A percentile compares a stretch with the other conserved stretches of the same genome.
Conservation (phyloP, 805 yeast species). For the Nakazawaea anatomiae region DNA sequence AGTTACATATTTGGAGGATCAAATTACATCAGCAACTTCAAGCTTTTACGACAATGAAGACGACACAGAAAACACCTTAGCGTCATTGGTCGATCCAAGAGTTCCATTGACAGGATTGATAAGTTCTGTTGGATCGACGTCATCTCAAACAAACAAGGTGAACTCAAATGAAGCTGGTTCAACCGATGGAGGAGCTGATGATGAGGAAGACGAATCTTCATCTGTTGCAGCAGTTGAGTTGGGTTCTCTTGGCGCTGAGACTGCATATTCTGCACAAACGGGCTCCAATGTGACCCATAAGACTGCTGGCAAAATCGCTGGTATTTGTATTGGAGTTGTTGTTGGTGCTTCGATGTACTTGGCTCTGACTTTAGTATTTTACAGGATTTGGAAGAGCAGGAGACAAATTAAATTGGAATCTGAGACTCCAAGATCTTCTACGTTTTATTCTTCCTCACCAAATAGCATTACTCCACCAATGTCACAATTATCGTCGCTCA, state of each 20-base stretch:
- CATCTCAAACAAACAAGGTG: constrained; percentile 13
- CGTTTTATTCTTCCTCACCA: constrained; percentile 2
- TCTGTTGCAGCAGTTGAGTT: not conserved
- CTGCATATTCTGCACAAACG: not conserved
- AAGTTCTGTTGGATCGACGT: constrained; percentile 11
- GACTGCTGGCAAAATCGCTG: constrained; percentile 49
- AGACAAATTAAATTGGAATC: constrained; percentile 11
- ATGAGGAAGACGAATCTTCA: constrained; percentile 6
- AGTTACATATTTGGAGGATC: constrained; percentile 41
- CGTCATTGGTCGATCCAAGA: constrained; percentile 65
- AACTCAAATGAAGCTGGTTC: constrained; percentile 4
- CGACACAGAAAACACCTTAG: constrained; percentile 49
- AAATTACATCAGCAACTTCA: constrained; percentile 48
- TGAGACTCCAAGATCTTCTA: constrained; percentile 9
- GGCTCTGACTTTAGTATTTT: constrained; percentile 49
- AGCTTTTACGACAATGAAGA: constrained; percentile 54
- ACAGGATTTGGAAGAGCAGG: constrained; percentile 32
- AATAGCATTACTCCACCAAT: constrained; percentile 12
- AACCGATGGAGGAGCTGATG: not conserved
- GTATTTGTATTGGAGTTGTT: constrained; percentile 78
- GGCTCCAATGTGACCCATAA: not conserved
- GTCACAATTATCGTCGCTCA: constrained; percentile 16
- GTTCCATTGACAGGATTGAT: constrained; percentile 50
- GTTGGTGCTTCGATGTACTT: constrained; percentile 69
- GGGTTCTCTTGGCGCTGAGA: constrained; percentile 4